A percentile compares a stretch with the other conserved stretches of the same genome.
Evolutionary conservation across 441 rosid genomes (phyloP).

Genomic region (Oxalis stricta): DNA sequence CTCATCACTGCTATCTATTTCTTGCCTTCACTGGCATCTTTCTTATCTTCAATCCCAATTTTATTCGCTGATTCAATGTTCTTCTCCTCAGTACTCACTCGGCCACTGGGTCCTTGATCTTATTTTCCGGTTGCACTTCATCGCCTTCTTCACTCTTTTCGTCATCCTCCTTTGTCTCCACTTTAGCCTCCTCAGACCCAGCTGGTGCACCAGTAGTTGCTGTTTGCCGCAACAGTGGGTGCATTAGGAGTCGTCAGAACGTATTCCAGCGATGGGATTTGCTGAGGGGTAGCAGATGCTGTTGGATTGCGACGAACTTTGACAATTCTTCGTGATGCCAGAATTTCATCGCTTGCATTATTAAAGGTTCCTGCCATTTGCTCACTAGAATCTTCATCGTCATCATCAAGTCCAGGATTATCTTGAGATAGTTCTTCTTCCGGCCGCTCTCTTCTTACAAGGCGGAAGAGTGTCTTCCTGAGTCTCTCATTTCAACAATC

Average conservation of each 20-base stretch:
- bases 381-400: slow-evolving; percentile 52
- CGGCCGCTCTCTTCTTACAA: slow-evolving; percentile 87
- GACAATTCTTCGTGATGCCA: slow-evolving; percentile 63
- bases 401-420: slow-evolving; percentile 74
- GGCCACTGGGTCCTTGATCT: slow-evolving; percentile 15
- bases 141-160: slow-evolving; percentile 12
- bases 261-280: slow-evolving; percentile 78
- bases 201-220: slow-evolving; percentile 20
- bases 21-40: slow-evolving; percentile 19
- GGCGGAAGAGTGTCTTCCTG: slow-evolving; percentile 53
- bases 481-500: slow-evolving; percentile 44
- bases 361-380: slow-evolving; percentile 62
- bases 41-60: slow-evolving; percentile 16
- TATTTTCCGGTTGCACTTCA: slow-evolving; percentile 13
- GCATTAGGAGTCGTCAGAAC: slow-evolving; percentile 35
- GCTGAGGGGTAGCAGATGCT: slow-evolving; percentile 30
- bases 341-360: slow-evolving; percentile 70
- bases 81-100: slow-evolving; percentile 16
- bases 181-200: slow-evolving; percentile 21
- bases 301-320: slow-evolving; percentile 51
- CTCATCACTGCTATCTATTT: slow-evolving; percentile 13
- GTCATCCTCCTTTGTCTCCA: slow-evolving; percentile 13
- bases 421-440: slow-evolving; percentile 69
- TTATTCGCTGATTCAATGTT: slow-evolving; percentile 11
- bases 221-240: slow-evolving; percentile 19